These are phyloP conservation scores for Wickerhamiella bombiphila DNA, from an alignment of 805 yeast species.

Conservation along the genomic window DNA sequence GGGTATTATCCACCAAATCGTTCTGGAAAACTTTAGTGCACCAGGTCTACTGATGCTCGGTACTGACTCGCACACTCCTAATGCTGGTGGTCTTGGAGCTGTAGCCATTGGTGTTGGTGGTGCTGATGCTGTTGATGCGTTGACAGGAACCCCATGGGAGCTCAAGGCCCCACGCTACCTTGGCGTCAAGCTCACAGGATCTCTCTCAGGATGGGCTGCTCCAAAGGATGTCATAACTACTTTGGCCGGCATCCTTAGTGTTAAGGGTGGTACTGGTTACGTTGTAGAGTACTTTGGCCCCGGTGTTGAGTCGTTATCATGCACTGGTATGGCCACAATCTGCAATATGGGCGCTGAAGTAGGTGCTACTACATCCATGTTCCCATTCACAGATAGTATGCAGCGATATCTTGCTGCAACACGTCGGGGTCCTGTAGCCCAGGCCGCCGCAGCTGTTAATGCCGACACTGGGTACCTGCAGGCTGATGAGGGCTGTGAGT, in stretches of 20 bases:
- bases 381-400: conserved; percentile 84
- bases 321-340: conserved; percentile 99
- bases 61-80: conserved; percentile 97
- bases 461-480: conserved; percentile 43
- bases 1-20: conserved; percentile 96
- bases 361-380: conserved; percentile 95
- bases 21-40: conserved; percentile 87
- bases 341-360: conserved; percentile 99
- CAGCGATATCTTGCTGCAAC: conserved; percentile 71
- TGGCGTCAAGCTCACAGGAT: conserved; percentile 88
- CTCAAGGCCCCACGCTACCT: conserved; percentile 89
- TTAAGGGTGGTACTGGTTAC: conserved; percentile 95
- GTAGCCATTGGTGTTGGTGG: conserved; percentile 99
- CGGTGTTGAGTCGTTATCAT: conserved; percentile 75
- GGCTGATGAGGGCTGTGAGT: conserved; percentile 81
- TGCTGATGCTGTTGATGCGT: conserved; percentile 97
- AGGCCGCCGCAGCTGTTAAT: conserved; percentile 53
- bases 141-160: conserved; percentile 98
- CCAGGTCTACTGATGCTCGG: conserved; percentile 97
- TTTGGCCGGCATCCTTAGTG: conserved; percentile 84
- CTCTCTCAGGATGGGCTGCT: conserved; percentile 84
- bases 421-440: conserved; percentile 67
- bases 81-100: conserved; percentile 98
- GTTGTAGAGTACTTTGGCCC: conserved; percentile 95
- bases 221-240: conserved; percentile 94